These are phyloP conservation scores for Erythrophleum fordii DNA, from an alignment of 306 rosid genomes.

Conservation along the genomic window DNA sequence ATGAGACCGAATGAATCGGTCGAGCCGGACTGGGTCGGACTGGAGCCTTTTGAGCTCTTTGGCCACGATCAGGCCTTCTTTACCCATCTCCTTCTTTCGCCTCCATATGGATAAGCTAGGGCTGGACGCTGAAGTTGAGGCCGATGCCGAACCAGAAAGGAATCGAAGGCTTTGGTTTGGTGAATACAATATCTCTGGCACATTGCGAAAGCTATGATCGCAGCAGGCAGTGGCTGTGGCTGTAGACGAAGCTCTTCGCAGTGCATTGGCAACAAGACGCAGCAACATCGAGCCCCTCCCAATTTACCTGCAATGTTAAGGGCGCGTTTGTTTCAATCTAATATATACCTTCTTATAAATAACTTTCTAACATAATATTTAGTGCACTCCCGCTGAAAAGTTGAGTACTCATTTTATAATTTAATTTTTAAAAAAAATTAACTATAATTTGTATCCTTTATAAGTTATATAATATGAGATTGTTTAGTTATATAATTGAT, in stretches of 20 bases:
- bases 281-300: neutral
- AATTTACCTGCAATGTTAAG: neutral
- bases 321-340: neutral
- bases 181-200: neutral
- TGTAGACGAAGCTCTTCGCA: conserved; percentile 33
- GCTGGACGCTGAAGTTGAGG: conserved; percentile 53
- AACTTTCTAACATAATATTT: too few relatives aligned
- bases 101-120: conserved; percentile 97
- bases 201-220: neutral
- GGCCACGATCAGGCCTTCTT: conserved; percentile 76
- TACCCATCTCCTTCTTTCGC: conserved; percentile 90
- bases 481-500: too few relatives aligned
- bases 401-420: too few relatives aligned
- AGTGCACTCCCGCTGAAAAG: too few relatives aligned
- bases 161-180: conserved; percentile 24
- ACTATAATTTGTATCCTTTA: too few relatives aligned
- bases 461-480: too few relatives aligned
- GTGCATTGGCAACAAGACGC: conserved; percentile 26
- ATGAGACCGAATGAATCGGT: conserved; percentile 65
- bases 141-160: conserved; percentile 43
- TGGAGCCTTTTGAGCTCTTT: conserved; percentile 80
- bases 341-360: too few relatives aligned
- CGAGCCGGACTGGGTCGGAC: conserved; percentile 60
- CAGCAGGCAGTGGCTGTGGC: neutral
- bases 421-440: too few relatives aligned